These are phyloP conservation scores for Teratosphaeriaceae sp. DNA, from an alignment of 2,329 filamentous ascomycete genomes.

Conservation along the genomic window DNA sequence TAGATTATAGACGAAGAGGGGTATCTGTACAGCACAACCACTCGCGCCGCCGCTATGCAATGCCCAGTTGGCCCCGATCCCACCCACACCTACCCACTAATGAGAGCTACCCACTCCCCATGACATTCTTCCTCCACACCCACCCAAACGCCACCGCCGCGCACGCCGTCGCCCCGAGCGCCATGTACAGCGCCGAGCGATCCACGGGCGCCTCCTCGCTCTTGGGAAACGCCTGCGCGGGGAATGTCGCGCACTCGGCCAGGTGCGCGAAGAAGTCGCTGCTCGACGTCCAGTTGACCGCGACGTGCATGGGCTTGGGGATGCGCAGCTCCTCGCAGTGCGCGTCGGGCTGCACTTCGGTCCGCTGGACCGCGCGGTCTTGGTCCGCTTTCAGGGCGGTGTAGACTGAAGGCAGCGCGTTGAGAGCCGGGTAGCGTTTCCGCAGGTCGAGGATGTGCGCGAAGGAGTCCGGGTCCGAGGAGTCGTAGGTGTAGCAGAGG, in stretches of 20 bases:
- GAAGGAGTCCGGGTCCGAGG: conserved; percentile 93
- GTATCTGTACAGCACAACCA: too few species aligned
- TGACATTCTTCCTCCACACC: conserved; percentile 49
- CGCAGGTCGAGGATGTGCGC: conserved; percentile 80
- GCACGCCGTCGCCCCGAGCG: conserved; percentile 63
- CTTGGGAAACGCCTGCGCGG: conserved; percentile 81
- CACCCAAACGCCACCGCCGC: conserved; percentile 52
- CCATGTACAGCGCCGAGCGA: conserved; percentile 78
- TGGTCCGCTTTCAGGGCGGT: conserved; percentile 90
- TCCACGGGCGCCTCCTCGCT: conserved; percentile 78
- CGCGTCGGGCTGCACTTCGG: conserved; percentile 83
- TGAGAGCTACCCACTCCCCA: conserved; percentile 5
- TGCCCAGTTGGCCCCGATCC: too few species aligned
- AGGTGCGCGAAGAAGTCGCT: conserved; percentile 87
- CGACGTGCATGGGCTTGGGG: conserved; percentile 87
- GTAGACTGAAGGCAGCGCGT: conserved; percentile 86
- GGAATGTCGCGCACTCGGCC: conserved; percentile 86
- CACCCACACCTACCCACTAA: too few species aligned
- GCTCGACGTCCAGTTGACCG: conserved; percentile 89
- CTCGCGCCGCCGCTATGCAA: too few species aligned
- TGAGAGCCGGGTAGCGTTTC: conserved; percentile 71
- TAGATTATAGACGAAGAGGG: too few species aligned
- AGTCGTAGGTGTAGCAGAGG: conserved; percentile 94
- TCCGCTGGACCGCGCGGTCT: conserved; percentile 93
- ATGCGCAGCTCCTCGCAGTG: conserved; percentile 83